Base-by-base conservation (phyloP, 2,329 filamentous ascomycete genomes). In the Rhinocladiella similis region DNA sequence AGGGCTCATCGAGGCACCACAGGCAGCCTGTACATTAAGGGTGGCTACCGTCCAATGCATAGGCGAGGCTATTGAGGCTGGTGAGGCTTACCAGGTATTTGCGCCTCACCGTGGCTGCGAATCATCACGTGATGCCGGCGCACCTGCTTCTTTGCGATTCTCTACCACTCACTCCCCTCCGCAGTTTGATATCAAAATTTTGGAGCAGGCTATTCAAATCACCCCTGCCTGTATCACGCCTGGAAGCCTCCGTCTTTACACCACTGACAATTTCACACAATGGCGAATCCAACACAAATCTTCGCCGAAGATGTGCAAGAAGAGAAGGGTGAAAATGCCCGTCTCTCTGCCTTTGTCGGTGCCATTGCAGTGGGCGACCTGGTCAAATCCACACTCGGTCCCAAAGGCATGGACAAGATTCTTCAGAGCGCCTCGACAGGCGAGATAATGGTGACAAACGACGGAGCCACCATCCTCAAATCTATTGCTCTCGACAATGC, bases 361-460 rank as follows among this genome's bases (percentile, higher is more conserved):
- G 94, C 94, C 72, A 99, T 99, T 70, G 94, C 94, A 54, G 94
- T 99, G 46, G 94, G 94, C 52, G 94, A 99, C 69, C 77, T 99
- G 65, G 94, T 99, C 52, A 99, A 99, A 83, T 96, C 90, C 74
- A 97, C 94, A 10, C 79, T 99, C 33, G 94, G 94, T 5, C 94
- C 94, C 36, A 97, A 97, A 80, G 94, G 94, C 67, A 97, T 97
- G 92, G 94, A 97, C 81, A 97, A 96, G 81, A 96, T 96, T 73
- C 80, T 96, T 71, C 91, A 96, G 75, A 96, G 91, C 73, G 92
- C 90, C 52, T 97, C 93, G 47, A 97, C 94, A 39, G 91, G 90
- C 68, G 90, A 97, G 69, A 97, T 97, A 69, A 90, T 97, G 85
- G 94, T 99, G 61, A 99, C 94, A 57, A 99, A 99, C 76, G 94